A percentile compares a stretch with the other conserved stretches of the same genome.
phyloP scores from a whole-genome alignment of 2,329 filamentous ascomycete species.

The Pseudocercospora vitis region DNA sequence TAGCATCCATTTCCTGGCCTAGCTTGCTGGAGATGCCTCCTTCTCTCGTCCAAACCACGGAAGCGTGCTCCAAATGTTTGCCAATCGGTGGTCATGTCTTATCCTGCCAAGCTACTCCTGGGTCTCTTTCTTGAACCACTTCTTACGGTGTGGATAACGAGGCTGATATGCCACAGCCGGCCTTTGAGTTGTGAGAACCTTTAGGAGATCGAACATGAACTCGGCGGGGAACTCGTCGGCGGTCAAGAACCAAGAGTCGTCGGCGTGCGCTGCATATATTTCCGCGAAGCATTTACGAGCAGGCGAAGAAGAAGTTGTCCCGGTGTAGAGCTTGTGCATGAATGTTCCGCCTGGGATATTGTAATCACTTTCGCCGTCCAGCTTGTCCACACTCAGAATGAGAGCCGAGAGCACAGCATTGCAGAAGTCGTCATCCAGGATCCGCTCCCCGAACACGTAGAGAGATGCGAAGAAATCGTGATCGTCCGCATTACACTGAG shows the following conservation, averaged over 20 bases:
- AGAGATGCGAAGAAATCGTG: neutral
- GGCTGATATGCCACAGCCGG: neutral
- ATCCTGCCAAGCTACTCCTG: neutral
- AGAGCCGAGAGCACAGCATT: neutral
- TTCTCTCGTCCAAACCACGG: no score
- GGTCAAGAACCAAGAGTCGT: neutral
- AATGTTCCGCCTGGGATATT: neutral
- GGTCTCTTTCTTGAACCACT: constrained; percentile 3
- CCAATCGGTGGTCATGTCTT: neutral
- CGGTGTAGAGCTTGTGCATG: neutral
- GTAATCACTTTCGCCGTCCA: neutral
- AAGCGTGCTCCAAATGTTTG: no score
- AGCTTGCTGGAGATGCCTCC: no score
- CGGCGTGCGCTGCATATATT: neutral
- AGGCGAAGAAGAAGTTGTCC: neutral
- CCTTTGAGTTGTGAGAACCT: neutral
- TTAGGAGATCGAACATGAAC: constrained; percentile 12
- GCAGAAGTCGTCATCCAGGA: constrained; percentile 6
- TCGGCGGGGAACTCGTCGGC: neutral
- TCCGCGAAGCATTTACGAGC: neutral
- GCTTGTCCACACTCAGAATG: neutral
- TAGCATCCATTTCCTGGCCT: no score
- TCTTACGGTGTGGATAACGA: neutral
- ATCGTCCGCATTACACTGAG: neutral
- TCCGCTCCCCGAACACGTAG: constrained; percentile 15